Evolutionary conservation across 2,329 filamentous ascomycete genomes (phyloP).

Genomic region (Passalora sequoiae): DNA sequence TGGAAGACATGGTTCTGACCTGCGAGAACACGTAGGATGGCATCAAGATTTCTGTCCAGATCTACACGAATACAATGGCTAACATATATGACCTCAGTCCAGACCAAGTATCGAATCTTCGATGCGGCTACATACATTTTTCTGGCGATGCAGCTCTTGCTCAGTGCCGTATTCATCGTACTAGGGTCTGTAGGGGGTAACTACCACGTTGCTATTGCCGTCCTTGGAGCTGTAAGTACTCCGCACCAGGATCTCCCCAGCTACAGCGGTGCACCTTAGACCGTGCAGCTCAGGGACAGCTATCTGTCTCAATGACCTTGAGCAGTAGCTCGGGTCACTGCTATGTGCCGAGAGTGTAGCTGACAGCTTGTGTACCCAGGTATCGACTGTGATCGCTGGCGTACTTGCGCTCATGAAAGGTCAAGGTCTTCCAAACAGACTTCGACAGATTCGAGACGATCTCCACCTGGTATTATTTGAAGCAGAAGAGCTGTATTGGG

Average conservation of each 20-base stretch:
- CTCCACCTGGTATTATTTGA: conserved; percentile 32
- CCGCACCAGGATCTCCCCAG: too few relatives aligned
- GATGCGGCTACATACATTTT: conserved; percentile 29
- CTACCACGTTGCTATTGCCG: conserved; percentile 30
- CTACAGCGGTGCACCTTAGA: too few relatives aligned
- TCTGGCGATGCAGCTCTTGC: conserved; percentile 31
- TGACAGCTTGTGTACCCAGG: too few relatives aligned
- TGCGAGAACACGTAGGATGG: too few relatives aligned
- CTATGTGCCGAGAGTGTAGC: too few relatives aligned
- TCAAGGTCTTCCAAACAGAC: conserved; percentile 34
- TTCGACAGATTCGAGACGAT: conserved; percentile 32
- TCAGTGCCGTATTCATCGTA: conserved; percentile 35
- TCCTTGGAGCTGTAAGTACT: conserved; percentile 33
- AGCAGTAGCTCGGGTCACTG: too few relatives aligned
- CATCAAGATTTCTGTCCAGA: too few relatives aligned
- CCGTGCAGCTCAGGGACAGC: too few relatives aligned
- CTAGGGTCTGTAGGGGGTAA: conserved; percentile 29
- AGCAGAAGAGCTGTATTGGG: conserved; percentile 36
- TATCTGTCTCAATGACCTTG: too few relatives aligned
- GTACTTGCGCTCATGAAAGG: conserved; percentile 33
- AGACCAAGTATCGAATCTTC: conserved; percentile 31
- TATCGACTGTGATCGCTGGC: conserved; percentile 34
- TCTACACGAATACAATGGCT: too few relatives aligned
- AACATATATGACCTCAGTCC: too few relatives aligned
- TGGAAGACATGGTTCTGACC: too few relatives aligned